phyloP scores from a whole-genome alignment of 106 monocot genomes.

The Dendrobium officinale region DNA sequence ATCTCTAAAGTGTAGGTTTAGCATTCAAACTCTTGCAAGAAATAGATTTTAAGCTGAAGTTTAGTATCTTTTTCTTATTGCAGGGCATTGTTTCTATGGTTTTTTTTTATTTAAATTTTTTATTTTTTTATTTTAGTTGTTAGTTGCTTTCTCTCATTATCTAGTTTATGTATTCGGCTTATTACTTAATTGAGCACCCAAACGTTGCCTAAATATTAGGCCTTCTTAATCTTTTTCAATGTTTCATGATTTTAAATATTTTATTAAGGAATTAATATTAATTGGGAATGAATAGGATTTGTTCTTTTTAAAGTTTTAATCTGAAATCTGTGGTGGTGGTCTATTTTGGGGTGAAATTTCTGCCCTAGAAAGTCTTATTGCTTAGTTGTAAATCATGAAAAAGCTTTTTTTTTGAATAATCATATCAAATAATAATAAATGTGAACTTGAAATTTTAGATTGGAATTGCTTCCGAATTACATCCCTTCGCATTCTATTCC shows the following conservation, averaged over 20 bases:
- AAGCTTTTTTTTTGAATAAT: neutral
- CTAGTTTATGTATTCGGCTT: too few relatives aligned
- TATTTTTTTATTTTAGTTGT: too few relatives aligned
- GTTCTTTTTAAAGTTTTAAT: neutral
- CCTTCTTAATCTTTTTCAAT: neutral
- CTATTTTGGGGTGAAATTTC: neutral
- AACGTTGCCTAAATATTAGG: neutral
- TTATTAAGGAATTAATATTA: neutral
- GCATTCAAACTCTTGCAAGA: too few relatives aligned
- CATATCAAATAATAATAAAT: neutral
- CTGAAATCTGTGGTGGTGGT: neutral
- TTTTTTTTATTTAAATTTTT: too few relatives aligned
- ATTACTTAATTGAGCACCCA: neutral
- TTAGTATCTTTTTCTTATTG: too few relatives aligned
- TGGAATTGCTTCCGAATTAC: neutral
- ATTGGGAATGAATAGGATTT: neutral
- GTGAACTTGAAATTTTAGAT: neutral
- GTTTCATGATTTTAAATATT: neutral
- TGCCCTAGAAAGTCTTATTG: neutral
- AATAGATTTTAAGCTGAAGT: too few relatives aligned
- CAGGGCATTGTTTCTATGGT: too few relatives aligned
- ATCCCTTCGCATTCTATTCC: neutral
- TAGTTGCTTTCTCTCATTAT: too few relatives aligned
- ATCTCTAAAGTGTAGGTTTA: too few relatives aligned
- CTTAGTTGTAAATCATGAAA: neutral